Conservation (phyloP, 768 basidiomycete genomes). For the Cytidiella melzeri region DNA sequence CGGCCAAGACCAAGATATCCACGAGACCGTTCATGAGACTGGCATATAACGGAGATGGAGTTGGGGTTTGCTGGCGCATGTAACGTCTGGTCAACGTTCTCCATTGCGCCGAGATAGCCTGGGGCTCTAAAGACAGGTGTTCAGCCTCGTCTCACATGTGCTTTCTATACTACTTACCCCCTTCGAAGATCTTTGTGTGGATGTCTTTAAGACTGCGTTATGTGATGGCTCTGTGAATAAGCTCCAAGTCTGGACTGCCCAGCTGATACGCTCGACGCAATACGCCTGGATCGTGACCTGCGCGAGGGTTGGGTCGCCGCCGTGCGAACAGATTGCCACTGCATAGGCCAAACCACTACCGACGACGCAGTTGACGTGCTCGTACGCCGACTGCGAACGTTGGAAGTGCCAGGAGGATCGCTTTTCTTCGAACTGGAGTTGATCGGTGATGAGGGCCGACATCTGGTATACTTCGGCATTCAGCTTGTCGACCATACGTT, state of each 20-base stretch:
- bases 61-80: no score
- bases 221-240: background rate
- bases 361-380: background rate
- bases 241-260: background rate
- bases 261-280: background rate
- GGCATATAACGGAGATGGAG: background rate
- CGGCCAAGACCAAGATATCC: background rate
- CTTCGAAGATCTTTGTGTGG: background rate
- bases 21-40: background rate
- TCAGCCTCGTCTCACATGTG: no score
- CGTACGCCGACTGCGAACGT: background rate
- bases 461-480: slow-evolving; percentile 44
- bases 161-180: background rate
- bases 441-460: slow-evolving; percentile 41
- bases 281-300: background rate
- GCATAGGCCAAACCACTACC: background rate
- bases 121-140: background rate
- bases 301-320: background rate
- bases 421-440: slow-evolving; percentile 24
- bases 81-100: background rate
- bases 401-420: no score
- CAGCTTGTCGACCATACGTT: slow-evolving; percentile 36
- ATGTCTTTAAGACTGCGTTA: background rate
- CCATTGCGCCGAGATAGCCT: slow-evolving; percentile 4
- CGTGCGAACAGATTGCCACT: background rate